These are phyloP conservation scores for Alternaria ventricosa DNA, from an alignment of 2,329 filamentous ascomycete genomes.

Conservation along the genomic window DNA sequence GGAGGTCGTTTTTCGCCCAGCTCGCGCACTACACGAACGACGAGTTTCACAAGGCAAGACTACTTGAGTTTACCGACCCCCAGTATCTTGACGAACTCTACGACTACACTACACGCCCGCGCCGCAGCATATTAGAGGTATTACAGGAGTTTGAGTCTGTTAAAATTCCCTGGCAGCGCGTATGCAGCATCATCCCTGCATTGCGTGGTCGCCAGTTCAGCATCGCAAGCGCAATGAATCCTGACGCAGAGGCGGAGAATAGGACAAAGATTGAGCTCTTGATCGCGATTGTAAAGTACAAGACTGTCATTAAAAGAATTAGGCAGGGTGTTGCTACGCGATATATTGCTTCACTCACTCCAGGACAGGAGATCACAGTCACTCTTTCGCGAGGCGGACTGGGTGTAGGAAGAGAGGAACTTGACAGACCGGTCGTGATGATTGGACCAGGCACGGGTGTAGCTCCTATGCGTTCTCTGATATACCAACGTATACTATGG, in stretches of 20 bases:
- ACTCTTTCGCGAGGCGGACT: conserved; percentile 62
- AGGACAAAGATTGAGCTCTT: conserved; percentile 71
- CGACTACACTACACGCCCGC: conserved; percentile 91
- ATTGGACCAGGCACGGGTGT: conserved; percentile 87
- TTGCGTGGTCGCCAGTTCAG: conserved; percentile 94
- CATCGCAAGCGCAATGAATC: conserved; percentile 75
- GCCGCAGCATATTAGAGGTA: conserved; percentile 89
- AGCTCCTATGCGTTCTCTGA: conserved; percentile 80
- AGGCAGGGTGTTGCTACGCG: conserved; percentile 89
- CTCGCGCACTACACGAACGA: conserved; percentile 78
- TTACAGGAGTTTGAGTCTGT: conserved; percentile 88
- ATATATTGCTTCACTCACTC: conserved; percentile 73
- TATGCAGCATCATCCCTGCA: conserved; percentile 76
- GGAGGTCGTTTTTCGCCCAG: conserved; percentile 81
- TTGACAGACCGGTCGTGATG: conserved; percentile 69
- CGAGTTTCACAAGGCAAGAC: conserved; percentile 75
- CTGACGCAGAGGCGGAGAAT: conserved; percentile 8
- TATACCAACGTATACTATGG: conserved; percentile 70
- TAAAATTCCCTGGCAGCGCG: conserved; percentile 76
- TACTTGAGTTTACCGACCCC: conserved; percentile 82
- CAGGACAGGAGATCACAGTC: conserved; percentile 66
- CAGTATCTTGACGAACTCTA: conserved; percentile 88
- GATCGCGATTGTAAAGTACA: conserved; percentile 88
- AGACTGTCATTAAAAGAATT: conserved; percentile 82
- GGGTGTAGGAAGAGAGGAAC: conserved; percentile 47